Conservation (phyloP, 23 red algal species). For the Gracilaria gracilis region DNA sequence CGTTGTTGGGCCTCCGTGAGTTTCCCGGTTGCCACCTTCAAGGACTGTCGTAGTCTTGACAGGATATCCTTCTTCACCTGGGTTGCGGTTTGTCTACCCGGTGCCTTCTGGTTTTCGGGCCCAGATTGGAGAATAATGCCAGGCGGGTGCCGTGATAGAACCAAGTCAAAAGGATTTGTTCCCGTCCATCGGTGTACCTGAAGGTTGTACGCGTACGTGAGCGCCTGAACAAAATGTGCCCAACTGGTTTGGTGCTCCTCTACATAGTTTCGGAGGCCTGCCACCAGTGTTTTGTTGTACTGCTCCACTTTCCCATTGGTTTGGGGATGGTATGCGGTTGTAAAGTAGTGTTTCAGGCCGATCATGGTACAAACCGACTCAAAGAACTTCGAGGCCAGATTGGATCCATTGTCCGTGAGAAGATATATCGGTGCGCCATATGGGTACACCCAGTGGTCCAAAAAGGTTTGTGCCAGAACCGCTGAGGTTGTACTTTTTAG, state of each 20-base stretch:
- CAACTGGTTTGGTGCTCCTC: constrained; percentile 23
- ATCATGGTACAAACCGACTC: background rate
- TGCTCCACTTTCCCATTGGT: constrained; percentile 35
- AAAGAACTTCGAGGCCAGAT: constrained; percentile 37
- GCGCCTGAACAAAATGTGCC: constrained; percentile 1
- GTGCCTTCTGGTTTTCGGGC: background rate
- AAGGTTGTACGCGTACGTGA: constrained; percentile 38
- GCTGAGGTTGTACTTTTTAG: background rate
- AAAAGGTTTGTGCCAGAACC: background rate
- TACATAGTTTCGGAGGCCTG: constrained; percentile 1
- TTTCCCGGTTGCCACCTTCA: background rate
- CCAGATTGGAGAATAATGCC: background rate
- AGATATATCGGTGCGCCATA: constrained; percentile 27
- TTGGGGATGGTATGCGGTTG: constrained; percentile 39
- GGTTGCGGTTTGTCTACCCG: background rate
- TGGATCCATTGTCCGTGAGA: constrained; percentile 27
- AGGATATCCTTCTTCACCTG: background rate
- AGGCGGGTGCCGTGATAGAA: background rate
- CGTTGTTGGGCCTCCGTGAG: background rate
- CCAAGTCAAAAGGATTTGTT: background rate
- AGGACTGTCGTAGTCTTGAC: background rate
- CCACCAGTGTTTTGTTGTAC: constrained; percentile 24
- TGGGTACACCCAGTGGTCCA: constrained; percentile 18
- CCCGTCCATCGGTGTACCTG: constrained; percentile 26
- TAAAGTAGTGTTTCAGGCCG: constrained; percentile 29